Evolutionary conservation across 768 basidiomycete genomes (phyloP), one percentile per base, ranked within the genome.

Genomic region (Kwoniella bestiolae): DNA sequence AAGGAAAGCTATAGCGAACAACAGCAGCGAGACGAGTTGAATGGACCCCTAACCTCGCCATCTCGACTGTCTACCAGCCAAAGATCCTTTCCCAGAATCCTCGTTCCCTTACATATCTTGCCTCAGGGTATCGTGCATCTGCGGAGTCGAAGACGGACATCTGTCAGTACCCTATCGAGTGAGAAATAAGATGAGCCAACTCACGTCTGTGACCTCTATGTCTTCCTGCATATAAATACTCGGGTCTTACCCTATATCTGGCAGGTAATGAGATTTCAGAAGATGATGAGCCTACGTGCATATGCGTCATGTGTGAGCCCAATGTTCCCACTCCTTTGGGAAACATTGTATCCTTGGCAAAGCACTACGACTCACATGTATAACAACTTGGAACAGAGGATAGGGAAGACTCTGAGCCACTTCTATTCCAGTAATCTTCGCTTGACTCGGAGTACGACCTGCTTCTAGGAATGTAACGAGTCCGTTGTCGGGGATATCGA

Each of bases 211-310:
- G 25, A 11, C 23, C 46, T 25, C 46, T 47, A 2, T 47, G 11
- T 25, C 25, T 47, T 25, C 12, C 21, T 47, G n/a, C 16, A 21
- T 47, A 47, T 9, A 47, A n/a, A 21, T 18, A 47, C 23, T 47
- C 21, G n/a, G 46, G 46, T 47, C 2, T 9, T 11, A 47, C 46
- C 11, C 21, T 47, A 21, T 47, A n/a, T n/a, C 21, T 47, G 6
- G 18, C 46, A 9, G 46, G 25, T 21, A 25, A 47, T 14, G 46
- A 47, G 25, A 21, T n/a, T 47, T n/a, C n/a, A 21, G n/a, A 47
- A 9, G 46, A 14, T 47, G 46, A 47, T n/a, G n/a, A 47, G 46
- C 25, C 46, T 47, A 47, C 23, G n/a, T 47, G 46, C 46, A 47
- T n/a, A 21, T 14, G 46, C 5, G 46, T 11, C 38, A 18, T 14